A percentile compares a stretch with the other conserved stretches of the same genome.
Conservation (phyloP, 2,329 filamentous ascomycete genomes). For the Hymenoscyphus occultus region DNA sequence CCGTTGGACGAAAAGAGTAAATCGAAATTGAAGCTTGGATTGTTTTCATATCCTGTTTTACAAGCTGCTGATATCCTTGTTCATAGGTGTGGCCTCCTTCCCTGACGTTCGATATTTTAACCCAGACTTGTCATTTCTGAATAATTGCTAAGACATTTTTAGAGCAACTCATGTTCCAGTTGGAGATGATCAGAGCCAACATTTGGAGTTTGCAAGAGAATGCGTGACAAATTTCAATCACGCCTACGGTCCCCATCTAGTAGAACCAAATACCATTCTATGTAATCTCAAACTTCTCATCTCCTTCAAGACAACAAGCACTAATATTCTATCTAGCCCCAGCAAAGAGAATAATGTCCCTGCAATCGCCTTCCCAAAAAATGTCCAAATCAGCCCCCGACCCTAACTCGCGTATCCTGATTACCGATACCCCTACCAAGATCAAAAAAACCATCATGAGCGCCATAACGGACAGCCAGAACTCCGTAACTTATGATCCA, state of each 20-base stretch:
- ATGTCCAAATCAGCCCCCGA: conserved; percentile 90
- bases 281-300: conserved; percentile 46
- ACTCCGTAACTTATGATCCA: conserved; percentile 70
- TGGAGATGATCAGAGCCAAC: conserved; percentile 91
- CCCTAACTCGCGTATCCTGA: conserved; percentile 72
- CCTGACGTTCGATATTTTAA: no score
- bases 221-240: conserved; percentile 86
- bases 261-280: conserved; percentile 67
- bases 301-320: background rate
- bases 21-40: conserved; percentile 72
- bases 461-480: conserved; percentile 72
- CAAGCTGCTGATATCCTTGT: conserved; percentile 93
- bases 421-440: conserved; percentile 65
- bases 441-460: conserved; percentile 68
- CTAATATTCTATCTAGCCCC: conserved; percentile 41
- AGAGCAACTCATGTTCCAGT: conserved; percentile 93
- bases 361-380: conserved; percentile 72
- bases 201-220: conserved; percentile 88
- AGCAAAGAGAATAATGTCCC: conserved; percentile 84
- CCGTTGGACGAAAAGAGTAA: conserved; percentile 58
- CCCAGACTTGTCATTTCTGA: background rate
- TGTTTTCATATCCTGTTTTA: conserved; percentile 94
- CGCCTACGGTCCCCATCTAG: conserved; percentile 60
- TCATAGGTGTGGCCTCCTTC: conserved; percentile 55
- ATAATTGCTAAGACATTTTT: conserved; percentile 16